Evolutionary conservation across 1,284 basidiomycete genomes (phyloP).

Genomic region (Ganoderma lingzhi): DNA sequence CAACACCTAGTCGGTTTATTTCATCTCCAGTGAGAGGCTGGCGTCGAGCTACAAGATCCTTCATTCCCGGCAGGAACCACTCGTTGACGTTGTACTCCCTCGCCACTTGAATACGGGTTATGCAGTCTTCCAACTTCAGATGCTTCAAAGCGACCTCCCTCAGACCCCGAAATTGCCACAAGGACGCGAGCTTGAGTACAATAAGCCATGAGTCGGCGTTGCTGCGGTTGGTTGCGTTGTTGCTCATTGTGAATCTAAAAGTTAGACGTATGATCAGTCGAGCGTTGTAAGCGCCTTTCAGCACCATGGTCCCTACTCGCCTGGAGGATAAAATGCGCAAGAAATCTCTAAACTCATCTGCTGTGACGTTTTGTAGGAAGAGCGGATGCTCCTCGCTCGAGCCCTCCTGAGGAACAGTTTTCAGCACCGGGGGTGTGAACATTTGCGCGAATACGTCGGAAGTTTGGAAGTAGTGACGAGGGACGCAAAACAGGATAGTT

Average conservation of each 20-base stretch:
- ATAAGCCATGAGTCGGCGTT: conserved; percentile 4
- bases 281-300: not conserved
- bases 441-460: conserved; percentile 8
- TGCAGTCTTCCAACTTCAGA: not conserved
- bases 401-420: not conserved
- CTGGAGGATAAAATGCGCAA: not conserved
- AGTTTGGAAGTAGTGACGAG: conserved; percentile 2
- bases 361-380: conserved; percentile 7
- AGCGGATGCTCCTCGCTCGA: conserved; percentile 7
- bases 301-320: not conserved
- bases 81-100: conserved; percentile 1
- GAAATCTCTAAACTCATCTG: conserved; percentile 4
- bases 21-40: not conserved
- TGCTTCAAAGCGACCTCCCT: not conserved
- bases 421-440: conserved; percentile 5
- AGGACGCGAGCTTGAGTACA: conserved; percentile 10
- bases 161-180: not conserved
- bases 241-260: not conserved
- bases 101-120: not conserved
- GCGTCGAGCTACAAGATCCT: not conserved
- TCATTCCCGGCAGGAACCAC: not conserved
- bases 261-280: not conserved
- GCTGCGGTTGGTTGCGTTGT: not conserved
- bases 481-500: conserved; percentile 4
- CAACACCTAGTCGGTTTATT: not conserved